Base-by-base conservation (phyloP, 106 monocot genomes). In the Apostasia ramifera region DNA sequence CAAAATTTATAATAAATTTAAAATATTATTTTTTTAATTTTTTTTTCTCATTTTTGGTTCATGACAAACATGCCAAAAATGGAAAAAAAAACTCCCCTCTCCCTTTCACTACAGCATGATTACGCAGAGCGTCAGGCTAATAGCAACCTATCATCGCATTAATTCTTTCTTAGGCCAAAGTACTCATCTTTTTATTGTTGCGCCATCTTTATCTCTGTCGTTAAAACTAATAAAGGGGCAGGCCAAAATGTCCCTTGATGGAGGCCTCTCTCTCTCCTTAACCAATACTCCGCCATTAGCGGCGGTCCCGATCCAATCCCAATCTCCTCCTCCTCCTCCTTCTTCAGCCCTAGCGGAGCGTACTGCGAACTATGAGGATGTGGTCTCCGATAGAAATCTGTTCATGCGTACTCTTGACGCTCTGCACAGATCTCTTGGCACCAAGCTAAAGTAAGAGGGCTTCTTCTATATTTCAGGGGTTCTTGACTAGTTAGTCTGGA, bases 371-470 rank as follows among this genome's bases (percentile, higher is more conserved):
- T 73, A 73, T 55, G 46, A 73, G 52, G 45, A 73, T 54, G 73
- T 73, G 45, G 65, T 73, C 0, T 53, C 55, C 4, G 56, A 66
- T 56, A 55, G 47, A 40, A 57, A 1, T 45, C 47, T 73, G 1
- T 73, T 73, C 73, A 54, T 66, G 55, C 55, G 52, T 13, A 73
- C 73, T 26, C 73, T 73, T 39, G 55, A 66, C 47, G 55, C 64
- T 0, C 73, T 73, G 8, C 73, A 73, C 65, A 73, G 44, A 65
- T 73, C 73, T 46, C 44, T 45, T 47, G 73, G 73, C 6, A 73
- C 73, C 55, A 73, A 66, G 66, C 66, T 73, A n/a, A 55, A 65
- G 73, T 73, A 47, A 65, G 71, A 50, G 14, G 70, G 54, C 45
- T 47, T 57, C 37, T 38, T 14, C 38, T 59, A 26, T 26, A 26